Evolutionary conservation across 495 filamentous ascomycete genomes (phyloP).

Genomic region (Hypoxylon fragiforme): DNA sequence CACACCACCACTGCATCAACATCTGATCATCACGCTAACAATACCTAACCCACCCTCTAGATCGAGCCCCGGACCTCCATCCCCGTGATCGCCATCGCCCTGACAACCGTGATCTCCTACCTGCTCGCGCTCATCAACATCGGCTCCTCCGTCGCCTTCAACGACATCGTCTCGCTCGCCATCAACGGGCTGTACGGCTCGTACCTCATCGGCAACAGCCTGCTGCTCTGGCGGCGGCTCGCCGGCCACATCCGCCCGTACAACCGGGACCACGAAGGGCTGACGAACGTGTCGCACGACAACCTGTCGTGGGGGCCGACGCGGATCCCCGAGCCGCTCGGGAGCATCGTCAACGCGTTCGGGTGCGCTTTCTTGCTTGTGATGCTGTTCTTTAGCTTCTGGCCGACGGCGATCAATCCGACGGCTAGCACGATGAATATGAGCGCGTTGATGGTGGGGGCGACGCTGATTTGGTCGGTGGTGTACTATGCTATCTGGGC

Average conservation of each 20-base stretch:
- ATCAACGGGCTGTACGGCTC: constrained; percentile 47
- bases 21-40: neutral
- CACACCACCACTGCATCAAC: too few relatives aligned
- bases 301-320: constrained; percentile 25
- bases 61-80: constrained; percentile 38
- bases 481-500: constrained; percentile 49
- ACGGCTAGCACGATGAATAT: constrained; percentile 48
- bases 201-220: constrained; percentile 48
- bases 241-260: constrained; percentile 18
- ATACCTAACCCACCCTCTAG: neutral
- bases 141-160: constrained; percentile 49
- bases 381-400: constrained; percentile 50
- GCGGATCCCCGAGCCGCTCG: constrained; percentile 22
- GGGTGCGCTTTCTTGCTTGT: constrained; percentile 19
- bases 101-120: constrained; percentile 43
- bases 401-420: constrained; percentile 43
- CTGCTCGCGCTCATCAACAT: constrained; percentile 59
- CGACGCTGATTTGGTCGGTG: constrained; percentile 48
- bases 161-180: constrained; percentile 51
- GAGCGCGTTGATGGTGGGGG: constrained; percentile 46
- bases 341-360: constrained; percentile 25
- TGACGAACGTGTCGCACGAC: constrained; percentile 9
- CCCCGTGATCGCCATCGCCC: constrained; percentile 55
- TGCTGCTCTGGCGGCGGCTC: constrained; percentile 44
- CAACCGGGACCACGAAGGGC: neutral